Base-by-base conservation (phyloP, 2,329 filamentous ascomycete genomes). In the Trichoderma sp. region DNA sequence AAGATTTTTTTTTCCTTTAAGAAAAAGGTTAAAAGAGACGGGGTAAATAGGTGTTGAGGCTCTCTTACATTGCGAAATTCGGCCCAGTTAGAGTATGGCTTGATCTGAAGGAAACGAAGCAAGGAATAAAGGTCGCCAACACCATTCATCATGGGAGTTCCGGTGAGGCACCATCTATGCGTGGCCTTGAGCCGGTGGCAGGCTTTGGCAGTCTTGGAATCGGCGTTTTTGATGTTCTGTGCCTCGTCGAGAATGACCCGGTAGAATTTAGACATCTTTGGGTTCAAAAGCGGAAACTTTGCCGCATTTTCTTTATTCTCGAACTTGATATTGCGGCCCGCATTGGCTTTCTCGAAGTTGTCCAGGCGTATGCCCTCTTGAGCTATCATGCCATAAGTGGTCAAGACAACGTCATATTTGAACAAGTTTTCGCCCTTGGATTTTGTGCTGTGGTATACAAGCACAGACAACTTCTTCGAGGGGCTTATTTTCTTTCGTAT, bases 111-210 rank as follows among this genome's bases (percentile, higher is more conserved):
- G 74, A 97, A 97, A 2, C 87, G 85, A 53, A 97, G 83, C 22
- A 97, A 80, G 0, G 92, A 91, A 73, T 87, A 93, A 3, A 97
- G 82, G 73, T 97, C 94, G 27, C 86, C 82, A 3, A 94, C 87
- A 13, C 85, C 88, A 73, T 97, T 97, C 90, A 95, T 95, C 84
- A 96, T 94, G 0, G 92, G 92, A 0, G 92, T 95, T 64, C 92
- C 92, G 0, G 91, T 93, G 25, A 95, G 79, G 2, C 90, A 89
- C 93, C 93, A 97, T 72, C 90, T 85, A 52, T 91, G 92, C 22
- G 87, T 85, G 1, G 92, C 89, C 50, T 84, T 81, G 10, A 97
- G 78, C 53, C 81, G 83, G 67, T 84, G 87, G 13, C 89, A 91
- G 1, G 92, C 92, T 67, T 90, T 82, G 1, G 92, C 87, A 32